A percentile compares a stretch with the other conserved stretches of the same genome.
Conservation (phyloP, 495 filamentous ascomycete genomes). For the Peziza echinospora region DNA sequence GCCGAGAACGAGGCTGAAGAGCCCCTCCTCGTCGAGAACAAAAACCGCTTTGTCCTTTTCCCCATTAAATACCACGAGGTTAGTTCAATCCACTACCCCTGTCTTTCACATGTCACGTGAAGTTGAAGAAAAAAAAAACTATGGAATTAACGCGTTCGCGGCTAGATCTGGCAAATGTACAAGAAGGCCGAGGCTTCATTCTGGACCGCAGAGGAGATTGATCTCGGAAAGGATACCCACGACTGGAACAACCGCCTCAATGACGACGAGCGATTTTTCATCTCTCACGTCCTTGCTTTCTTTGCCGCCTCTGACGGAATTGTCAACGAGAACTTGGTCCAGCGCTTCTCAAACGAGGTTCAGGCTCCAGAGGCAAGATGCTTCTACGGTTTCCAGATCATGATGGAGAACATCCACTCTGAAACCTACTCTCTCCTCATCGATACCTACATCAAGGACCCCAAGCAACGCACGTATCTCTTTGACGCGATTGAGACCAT, state of each 20-base stretch:
- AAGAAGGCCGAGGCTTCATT: slow-evolving; percentile 99
- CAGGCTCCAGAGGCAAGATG: slow-evolving; percentile 95
- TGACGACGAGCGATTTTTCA: slow-evolving; percentile 92
- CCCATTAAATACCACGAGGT: slow-evolving; percentile 99
- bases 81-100: slow-evolving; percentile 31
- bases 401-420: slow-evolving; percentile 99
- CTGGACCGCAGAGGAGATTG: slow-evolving; percentile 99
- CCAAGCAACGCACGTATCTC: slow-evolving; percentile 79
- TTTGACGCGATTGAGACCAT: slow-evolving; percentile 99
- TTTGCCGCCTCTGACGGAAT: slow-evolving; percentile 99
- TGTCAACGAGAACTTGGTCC: slow-evolving; percentile 97
- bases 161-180: slow-evolving; percentile 99
- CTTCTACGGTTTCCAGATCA: slow-evolving; percentile 99
- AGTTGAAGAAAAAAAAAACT: too few relatives aligned
- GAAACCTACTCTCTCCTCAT: slow-evolving; percentile 99
- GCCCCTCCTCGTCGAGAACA: slow-evolving; percentile 87
- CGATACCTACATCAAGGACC: slow-evolving; percentile 99
- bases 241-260: slow-evolving; percentile 97
- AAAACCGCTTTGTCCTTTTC: slow-evolving; percentile 89
- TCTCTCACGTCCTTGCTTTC: slow-evolving; percentile 96
- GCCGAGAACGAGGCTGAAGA: slow-evolving; percentile 61
- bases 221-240: slow-evolving; percentile 93
- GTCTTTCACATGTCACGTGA: slow-evolving; percentile 28
- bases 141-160: slow-evolving; percentile 4
- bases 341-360: slow-evolving; percentile 93